Conservation (phyloP, 805 yeast genomes). For the Yarrowia sp. region DNA sequence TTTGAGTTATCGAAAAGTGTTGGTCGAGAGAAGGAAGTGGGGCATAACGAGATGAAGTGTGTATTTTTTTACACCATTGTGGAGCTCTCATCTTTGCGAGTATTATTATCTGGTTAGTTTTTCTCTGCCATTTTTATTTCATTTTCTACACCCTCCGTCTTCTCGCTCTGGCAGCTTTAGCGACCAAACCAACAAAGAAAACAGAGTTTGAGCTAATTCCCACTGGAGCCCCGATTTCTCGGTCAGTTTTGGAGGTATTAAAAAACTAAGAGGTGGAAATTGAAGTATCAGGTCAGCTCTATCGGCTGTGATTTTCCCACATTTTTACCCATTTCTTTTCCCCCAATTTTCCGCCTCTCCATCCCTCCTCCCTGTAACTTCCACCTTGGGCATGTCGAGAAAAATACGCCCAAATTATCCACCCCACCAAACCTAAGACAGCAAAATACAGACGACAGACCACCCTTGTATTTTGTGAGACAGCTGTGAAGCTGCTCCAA, state of each 20-base stretch:
- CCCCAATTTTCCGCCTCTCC: background rate
- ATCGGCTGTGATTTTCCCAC: no score
- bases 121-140: background rate
- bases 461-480: background rate
- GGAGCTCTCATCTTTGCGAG: no score
- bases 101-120: background rate
- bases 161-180: background rate
- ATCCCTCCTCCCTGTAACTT: background rate
- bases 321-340: no score
- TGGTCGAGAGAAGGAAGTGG: no score
- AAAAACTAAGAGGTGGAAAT: no score
- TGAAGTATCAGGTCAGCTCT: no score
- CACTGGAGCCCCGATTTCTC: background rate
- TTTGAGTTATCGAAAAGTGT: background rate
- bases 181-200: conserved; percentile 4
- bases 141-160: background rate
- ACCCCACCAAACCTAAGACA: conserved; percentile 13
- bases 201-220: background rate
- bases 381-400: conserved; percentile 12
- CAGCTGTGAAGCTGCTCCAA: no score
- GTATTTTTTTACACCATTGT: no score
- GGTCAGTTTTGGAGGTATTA: background rate
- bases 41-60: background rate
- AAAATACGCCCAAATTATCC: conserved; percentile 14
- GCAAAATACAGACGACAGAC: background rate